phyloP scores from a whole-genome alignment of 345 rosid species.

The Syzygium aromaticum region DNA sequence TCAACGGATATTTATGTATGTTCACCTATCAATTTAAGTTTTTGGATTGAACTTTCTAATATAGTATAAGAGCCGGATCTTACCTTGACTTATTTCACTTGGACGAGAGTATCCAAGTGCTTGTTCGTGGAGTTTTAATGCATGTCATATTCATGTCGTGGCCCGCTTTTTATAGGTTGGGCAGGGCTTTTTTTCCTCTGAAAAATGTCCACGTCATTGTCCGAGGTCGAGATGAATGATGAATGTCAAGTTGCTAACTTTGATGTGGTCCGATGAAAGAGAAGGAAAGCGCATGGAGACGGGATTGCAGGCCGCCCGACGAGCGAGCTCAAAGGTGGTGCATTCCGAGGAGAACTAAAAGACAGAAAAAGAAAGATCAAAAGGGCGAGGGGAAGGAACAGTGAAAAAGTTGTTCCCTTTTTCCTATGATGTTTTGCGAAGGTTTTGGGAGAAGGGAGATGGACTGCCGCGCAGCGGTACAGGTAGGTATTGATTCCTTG shows the following conservation, averaged over 20 bases:
- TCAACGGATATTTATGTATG: not conserved
- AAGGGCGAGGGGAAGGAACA: not conserved
- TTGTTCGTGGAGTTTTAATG: not conserved
- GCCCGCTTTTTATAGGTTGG: not conserved
- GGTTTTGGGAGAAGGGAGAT: too few species aligned
- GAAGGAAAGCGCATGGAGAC: not conserved
- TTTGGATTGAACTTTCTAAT: not conserved
- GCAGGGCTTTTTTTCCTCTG: not conserved
- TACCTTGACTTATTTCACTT: not conserved
- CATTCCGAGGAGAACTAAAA: not conserved
- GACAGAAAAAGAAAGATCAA: not conserved
- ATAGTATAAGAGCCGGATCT: accelerated
- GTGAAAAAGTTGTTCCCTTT: not conserved
- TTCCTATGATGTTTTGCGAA: not conserved
- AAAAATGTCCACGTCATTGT: not conserved
- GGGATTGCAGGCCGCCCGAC: not conserved
- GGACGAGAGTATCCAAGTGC: not conserved
- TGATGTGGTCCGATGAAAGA: not conserved
- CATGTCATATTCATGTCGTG: not conserved
- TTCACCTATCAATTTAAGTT: accelerated
- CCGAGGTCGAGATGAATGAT: not conserved
- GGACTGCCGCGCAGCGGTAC: not conserved
- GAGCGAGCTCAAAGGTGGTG: not conserved
- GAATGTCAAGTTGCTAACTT: not conserved
- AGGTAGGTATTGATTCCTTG: not conserved